These are phyloP conservation scores for Leccinum rimulosum DNA, from an alignment of 768 basidiomycete species.

Conservation along the genomic window DNA sequence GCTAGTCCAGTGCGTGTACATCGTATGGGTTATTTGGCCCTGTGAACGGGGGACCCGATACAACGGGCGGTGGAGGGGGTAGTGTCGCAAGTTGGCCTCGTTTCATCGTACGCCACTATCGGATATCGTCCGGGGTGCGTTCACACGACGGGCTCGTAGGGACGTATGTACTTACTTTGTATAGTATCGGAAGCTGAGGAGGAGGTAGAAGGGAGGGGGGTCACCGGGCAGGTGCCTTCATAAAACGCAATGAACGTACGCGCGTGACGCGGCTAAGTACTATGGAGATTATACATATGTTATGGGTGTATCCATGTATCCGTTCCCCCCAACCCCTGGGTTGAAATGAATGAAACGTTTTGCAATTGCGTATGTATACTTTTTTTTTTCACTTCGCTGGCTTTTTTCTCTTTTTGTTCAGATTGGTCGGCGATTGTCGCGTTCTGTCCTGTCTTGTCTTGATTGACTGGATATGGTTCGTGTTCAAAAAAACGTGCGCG, in stretches of 20 bases:
- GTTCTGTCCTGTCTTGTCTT: neutral
- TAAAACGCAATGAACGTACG: constrained; percentile 5
- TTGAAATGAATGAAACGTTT: neutral
- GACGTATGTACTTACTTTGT: neutral
- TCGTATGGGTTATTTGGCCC: neutral
- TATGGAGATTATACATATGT: neutral
- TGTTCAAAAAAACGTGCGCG: neutral
- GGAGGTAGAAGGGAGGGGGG: neutral
- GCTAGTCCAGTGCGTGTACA: neutral
- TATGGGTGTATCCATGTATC: neutral
- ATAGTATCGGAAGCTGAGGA: neutral
- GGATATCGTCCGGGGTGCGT: constrained; percentile 7
- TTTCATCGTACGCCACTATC: constrained; percentile 19
- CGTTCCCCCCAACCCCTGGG: neutral
- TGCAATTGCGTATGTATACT: neutral
- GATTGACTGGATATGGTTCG: neutral
- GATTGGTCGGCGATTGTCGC: neutral
- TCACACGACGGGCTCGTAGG: constrained; percentile 23
- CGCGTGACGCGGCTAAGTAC: neutral
- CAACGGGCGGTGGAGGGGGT: neutral
- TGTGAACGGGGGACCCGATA: neutral
- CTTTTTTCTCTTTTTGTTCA: constrained; percentile 12
- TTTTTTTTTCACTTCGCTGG: neutral
- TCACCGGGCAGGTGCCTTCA: constrained; percentile 13
- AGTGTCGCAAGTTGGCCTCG: neutral